phyloP scores from a whole-genome alignment of 75 land plant species.

The Ceratopteris richardii region DNA sequence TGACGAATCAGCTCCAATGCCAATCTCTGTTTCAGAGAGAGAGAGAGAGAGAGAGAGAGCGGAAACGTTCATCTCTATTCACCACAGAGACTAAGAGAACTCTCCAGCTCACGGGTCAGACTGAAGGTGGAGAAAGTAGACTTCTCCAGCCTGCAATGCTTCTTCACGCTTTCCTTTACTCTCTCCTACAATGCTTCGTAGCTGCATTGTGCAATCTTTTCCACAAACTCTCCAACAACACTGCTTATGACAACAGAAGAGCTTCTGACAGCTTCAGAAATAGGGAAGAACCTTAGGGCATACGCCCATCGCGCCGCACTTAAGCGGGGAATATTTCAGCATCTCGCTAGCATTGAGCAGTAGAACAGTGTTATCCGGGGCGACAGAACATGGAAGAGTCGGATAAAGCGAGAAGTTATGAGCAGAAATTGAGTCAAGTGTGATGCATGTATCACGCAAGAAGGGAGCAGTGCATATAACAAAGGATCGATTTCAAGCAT shows the following conservation, averaged over 20 bases:
- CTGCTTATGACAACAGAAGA: constrained; percentile 53
- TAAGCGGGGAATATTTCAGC: constrained; percentile 32
- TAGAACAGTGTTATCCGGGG: constrained; percentile 48
- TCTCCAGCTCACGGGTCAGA: too few relatives aligned
- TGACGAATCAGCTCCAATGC: too few relatives aligned
- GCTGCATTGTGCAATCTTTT: too few relatives aligned
- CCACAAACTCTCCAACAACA: too few relatives aligned
- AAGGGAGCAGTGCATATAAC: constrained; percentile 27
- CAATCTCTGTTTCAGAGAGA: too few relatives aligned
- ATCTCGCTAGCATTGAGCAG: constrained; percentile 34
- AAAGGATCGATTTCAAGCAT: constrained; percentile 19
- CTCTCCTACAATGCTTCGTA: too few relatives aligned
- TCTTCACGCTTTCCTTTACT: too few relatives aligned
- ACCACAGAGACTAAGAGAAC: too few relatives aligned
- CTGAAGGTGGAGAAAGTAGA: too few relatives aligned
- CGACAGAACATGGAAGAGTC: constrained; percentile 42
- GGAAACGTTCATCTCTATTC: too few relatives aligned
- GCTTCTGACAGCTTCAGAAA: constrained; percentile 10
- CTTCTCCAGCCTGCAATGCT: too few relatives aligned
- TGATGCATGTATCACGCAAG: constrained; percentile 27
- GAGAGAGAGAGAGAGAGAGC: too few relatives aligned
- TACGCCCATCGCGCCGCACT: constrained; percentile 43
- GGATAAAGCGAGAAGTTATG: constrained; percentile 35
- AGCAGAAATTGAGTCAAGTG: constrained; percentile 18
- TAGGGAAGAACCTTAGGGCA: constrained; percentile 9